phyloP scores from a whole-genome alignment of 306 rosid genomes.

The Acacia confusa region DNA sequence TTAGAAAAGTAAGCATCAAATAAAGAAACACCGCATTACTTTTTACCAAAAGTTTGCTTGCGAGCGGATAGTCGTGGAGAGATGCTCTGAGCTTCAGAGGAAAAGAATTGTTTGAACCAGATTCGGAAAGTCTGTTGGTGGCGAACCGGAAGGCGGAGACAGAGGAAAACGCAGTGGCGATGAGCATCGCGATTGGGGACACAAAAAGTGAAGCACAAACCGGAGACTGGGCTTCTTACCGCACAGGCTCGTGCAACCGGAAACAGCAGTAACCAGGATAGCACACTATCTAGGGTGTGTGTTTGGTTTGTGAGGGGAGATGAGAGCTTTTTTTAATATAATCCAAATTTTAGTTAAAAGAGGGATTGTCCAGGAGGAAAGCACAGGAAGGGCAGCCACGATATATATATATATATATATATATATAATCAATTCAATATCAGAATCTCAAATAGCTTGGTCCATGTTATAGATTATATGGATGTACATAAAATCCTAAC shows the following conservation, averaged over 20 bases:
- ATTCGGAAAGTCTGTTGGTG: background rate
- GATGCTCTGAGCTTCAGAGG: slow-evolving; percentile 8
- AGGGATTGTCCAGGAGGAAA: no score
- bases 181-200: background rate
- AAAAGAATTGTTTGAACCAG: background rate
- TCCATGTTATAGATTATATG: no score
- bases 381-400: no score
- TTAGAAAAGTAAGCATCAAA: background rate
- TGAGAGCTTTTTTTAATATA: no score
- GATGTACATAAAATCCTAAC: no score
- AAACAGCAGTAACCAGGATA: background rate
- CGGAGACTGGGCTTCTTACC: background rate
- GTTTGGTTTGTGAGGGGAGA: no score
- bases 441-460: no score
- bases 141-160: background rate
- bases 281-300: no score
- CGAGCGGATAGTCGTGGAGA: background rate
- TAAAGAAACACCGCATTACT: background rate
- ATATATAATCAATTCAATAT: no score
- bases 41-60: slow-evolving; percentile 11
- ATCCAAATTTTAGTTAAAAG: no score
- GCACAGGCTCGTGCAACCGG: background rate
- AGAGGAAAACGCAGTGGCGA: background rate
- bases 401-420: no score
- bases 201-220: background rate